phyloP scores from a whole-genome alignment of 305 asterid species.

The Fraxinus greggii region DNA sequence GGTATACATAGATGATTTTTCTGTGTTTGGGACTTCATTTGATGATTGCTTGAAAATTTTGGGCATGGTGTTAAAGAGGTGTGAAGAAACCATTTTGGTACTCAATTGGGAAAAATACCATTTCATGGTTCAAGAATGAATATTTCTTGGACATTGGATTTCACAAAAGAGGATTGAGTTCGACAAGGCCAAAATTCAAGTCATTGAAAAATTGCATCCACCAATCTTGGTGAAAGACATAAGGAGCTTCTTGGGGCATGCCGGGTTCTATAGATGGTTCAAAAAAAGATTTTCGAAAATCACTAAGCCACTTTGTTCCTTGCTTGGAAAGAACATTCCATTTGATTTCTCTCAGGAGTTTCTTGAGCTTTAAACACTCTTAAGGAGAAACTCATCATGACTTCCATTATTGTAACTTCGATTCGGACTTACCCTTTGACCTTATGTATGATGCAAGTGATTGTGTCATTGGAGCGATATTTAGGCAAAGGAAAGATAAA shows the following conservation, averaged over 20 bases:
- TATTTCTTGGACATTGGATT: neutral
- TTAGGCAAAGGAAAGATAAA: neutral
- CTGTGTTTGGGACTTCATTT: neutral
- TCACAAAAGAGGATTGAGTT: neutral
- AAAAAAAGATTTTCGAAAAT: neutral
- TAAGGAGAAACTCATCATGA: neutral
- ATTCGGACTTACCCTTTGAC: neutral
- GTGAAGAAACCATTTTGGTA: neutral
- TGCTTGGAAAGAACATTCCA: neutral
- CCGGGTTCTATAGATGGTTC: neutral
- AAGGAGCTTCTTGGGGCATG: slow-evolving; percentile 5
- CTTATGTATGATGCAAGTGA: slow-evolving; percentile 12
- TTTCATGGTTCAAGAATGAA: neutral
- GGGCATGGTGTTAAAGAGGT: neutral
- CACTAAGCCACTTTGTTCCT: neutral
- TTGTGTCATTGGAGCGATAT: neutral
- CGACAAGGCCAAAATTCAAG: neutral
- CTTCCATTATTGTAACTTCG: neutral
- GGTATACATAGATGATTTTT: neutral
- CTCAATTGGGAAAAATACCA: neutral
- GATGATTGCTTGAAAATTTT: neutral
- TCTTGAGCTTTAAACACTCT: neutral
- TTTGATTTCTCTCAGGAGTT: neutral
- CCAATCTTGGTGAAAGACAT: neutral
- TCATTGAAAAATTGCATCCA: neutral